Evolutionary conservation across 345 rosid genomes (phyloP).

Genomic region (thale cress (Arabidopsis thaliana)): DNA sequence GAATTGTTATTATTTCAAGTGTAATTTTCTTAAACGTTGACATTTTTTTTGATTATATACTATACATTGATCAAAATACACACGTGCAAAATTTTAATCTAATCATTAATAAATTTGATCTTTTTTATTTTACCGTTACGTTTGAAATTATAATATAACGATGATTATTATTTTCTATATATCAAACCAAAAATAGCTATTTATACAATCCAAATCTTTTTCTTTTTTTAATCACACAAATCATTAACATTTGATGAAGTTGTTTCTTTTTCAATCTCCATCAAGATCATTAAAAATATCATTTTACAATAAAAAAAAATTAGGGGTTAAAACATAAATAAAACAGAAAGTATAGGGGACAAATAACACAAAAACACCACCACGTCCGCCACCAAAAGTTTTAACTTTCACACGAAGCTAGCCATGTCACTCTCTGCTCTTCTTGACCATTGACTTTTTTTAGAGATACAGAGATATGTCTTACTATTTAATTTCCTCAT

Average conservation of each 20-base stretch:
- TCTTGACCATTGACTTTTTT: neutral
- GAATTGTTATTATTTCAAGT: too few species aligned
- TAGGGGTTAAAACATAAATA: neutral
- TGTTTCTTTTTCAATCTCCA: neutral
- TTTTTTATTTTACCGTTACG: neutral
- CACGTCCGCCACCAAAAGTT: neutral
- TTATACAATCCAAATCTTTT: neutral
- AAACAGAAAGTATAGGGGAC: too few species aligned
- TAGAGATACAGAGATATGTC: neutral
- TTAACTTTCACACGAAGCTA: neutral
- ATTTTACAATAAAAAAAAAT: neutral
- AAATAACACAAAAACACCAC: neutral
- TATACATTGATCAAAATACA: too few species aligned
- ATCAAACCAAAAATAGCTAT: too few species aligned
- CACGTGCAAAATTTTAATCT: too few species aligned
- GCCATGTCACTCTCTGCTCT: neutral
- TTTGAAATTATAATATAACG: too few species aligned
- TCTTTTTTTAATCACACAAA: neutral
- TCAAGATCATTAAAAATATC: neutral
- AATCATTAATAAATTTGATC: too few species aligned
- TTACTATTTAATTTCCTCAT: neutral
- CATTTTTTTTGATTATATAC: too few species aligned
- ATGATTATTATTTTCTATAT: too few species aligned
- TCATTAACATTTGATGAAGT: neutral
- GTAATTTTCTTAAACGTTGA: too few species aligned